Evolutionary conservation across 2,329 filamentous ascomycete genomes (phyloP).

Genomic region (Aspergillus tubingensis): DNA sequence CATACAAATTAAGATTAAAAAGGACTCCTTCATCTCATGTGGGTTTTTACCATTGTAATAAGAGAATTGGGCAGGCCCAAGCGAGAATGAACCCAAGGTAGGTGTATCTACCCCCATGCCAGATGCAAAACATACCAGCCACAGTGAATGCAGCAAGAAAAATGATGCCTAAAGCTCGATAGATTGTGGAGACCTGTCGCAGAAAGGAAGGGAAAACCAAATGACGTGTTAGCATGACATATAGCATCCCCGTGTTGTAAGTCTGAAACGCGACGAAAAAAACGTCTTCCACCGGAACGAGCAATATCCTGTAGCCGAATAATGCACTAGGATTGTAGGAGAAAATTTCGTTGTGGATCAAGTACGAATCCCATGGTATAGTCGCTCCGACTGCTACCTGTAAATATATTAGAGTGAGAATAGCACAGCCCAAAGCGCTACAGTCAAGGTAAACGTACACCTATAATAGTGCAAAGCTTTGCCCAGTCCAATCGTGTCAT

Average conservation of each 20-base stretch:
- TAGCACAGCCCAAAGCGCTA: no score
- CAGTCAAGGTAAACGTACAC: no score
- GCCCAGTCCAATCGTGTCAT: no score
- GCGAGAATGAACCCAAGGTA: neutral
- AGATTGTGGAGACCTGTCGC: neutral
- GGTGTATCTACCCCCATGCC: neutral
- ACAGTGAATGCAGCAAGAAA: no score
- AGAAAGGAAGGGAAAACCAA: neutral
- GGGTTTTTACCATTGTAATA: neutral
- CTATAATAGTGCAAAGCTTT: no score
- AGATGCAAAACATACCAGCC: neutral
- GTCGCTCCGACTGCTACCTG: conserved; percentile 21
- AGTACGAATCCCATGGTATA: neutral
- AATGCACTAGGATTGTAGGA: neutral
- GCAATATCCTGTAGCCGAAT: neutral
- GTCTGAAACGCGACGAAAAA: neutral
- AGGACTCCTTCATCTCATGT: no score
- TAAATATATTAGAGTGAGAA: no score
- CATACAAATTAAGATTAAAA: no score
- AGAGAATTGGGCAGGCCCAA: neutral
- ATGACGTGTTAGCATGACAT: neutral
- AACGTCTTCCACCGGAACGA: neutral
- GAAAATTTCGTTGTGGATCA: neutral
- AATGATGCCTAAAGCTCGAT: neutral
- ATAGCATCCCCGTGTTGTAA: neutral